Base-by-base conservation (phyloP, 306 rosid species). In the Abrus precatorius region DNA sequence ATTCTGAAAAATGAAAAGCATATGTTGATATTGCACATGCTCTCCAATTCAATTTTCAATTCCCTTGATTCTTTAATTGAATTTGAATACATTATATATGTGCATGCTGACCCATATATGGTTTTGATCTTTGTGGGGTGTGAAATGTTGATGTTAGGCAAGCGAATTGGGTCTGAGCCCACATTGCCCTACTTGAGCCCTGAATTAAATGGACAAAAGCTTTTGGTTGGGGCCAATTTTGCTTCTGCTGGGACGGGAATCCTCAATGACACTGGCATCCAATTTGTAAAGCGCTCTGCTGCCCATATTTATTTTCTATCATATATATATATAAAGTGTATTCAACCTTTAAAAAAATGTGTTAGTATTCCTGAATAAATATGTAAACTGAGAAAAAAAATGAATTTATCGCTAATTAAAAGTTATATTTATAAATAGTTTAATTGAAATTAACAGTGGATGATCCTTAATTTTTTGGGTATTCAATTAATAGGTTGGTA, bases 161-260 rank as follows among this genome's bases (percentile, higher is more conserved):
- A 87, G 59, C 4, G 56, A 59, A 77, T 89, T 3, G 93, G 93
- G 49, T 80, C 87, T 7, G 84, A 83, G 53, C 85, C 82, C 72
- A 34, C 81, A 44, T 82, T 91, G 78, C 93, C 93, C 5, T 89
- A 86, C 54, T 50, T 89, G 80, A 89, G 72, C 72, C 87, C 88
- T 3, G 50, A 77, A 14, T 83, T 91, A 0, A 84, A 14, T 0
- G 95, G 89, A 48, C 43, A 82, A 5, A 86, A 41, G 32, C 86
- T 91, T 30, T 82, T 91, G 34, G 69, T 52, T 29, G 92, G 95
- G 11, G 92, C 92, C 56, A 91, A 91, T 75, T 89, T 91, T 34
- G 95, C 92, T 47, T 91, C 91, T 3, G 95, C 91, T 7, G 95
- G 92, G 5, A 72, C 82, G 1, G 95, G 95, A 69, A 89, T 91